These are phyloP conservation scores for Globisporangium heterothallicum DNA, from an alignment of 352 stramenopile genomes.

Conservation along the genomic window DNA sequence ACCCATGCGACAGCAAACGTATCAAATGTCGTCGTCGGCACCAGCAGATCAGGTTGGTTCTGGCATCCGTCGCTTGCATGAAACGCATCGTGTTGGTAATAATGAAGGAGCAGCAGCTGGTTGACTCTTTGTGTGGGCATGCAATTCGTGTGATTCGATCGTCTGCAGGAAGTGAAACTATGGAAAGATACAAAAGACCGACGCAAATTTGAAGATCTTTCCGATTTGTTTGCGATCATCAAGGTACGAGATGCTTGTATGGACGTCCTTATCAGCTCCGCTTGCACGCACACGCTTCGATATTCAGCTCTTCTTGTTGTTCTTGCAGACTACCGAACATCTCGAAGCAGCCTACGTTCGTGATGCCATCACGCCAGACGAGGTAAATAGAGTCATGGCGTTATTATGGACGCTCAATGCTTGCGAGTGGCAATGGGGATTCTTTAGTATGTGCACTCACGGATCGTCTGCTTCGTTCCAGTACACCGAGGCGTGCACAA, in stretches of 20 bases:
- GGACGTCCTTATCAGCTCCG: no score
- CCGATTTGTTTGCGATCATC: constrained; percentile 95
- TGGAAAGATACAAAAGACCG: constrained; percentile 82
- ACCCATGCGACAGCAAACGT: constrained; percentile 16
- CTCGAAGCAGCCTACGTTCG: constrained; percentile 96
- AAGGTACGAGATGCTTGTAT: constrained; percentile 57
- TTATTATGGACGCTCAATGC: neutral
- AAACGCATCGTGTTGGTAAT: no score
- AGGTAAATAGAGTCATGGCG: constrained; percentile 30
- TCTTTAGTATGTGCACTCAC: neutral
- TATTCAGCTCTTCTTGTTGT: no score
- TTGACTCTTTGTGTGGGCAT: constrained; percentile 1
- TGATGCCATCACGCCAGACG: constrained; percentile 91
- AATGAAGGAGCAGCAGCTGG: no score
- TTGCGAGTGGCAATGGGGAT: no score
- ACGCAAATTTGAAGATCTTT: constrained; percentile 85
- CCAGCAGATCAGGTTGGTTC: constrained; percentile 29
- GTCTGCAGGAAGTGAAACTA: constrained; percentile 69
- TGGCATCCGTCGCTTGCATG: no score
- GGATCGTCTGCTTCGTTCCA: constrained; percentile 18
- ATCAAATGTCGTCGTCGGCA: constrained; percentile 15
- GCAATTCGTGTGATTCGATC: neutral
- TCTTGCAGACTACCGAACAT: constrained; percentile 88
- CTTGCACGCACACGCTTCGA: no score
- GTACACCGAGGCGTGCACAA: constrained; percentile 96